These are phyloP conservation scores for Perkinsus olseni DNA, from an alignment of 169 alveolate species.

Conservation along the genomic window DNA sequence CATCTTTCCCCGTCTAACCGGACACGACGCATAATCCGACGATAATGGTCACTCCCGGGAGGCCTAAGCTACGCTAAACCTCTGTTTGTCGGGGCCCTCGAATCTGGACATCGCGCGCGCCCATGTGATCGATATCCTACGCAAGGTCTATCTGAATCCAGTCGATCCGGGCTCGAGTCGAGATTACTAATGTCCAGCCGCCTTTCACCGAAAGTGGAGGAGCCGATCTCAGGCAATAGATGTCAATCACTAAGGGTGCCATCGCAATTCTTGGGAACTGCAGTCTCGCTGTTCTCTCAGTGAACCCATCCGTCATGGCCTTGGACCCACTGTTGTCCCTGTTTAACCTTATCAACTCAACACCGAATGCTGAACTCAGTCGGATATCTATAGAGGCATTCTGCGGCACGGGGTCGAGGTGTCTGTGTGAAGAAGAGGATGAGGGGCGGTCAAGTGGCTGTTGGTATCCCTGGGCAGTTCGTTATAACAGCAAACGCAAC, in stretches of 20 bases:
- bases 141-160: neutral
- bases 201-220: no score
- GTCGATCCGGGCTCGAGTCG: no score
- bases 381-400: neutral
- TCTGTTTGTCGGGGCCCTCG: neutral
- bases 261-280: no score
- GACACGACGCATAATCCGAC: no score
- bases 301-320: neutral
- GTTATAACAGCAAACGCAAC: neutral
- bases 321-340: neutral
- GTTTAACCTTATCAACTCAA: neutral
- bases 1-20: no score
- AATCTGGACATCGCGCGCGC: neutral
- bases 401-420: neutral
- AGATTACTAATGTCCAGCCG: no score
- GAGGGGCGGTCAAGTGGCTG: neutral
- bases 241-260: no score
- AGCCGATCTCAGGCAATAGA: no score
- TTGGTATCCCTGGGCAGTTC: neutral
- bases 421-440: neutral
- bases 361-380: neutral
- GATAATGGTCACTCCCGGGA: no score
- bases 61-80: neutral
- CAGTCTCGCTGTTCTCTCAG: no score
- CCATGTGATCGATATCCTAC: neutral